Evolutionary conservation across 2,329 filamentous ascomycete species (phyloP).

Genomic region (Didymella pinodella): DNA sequence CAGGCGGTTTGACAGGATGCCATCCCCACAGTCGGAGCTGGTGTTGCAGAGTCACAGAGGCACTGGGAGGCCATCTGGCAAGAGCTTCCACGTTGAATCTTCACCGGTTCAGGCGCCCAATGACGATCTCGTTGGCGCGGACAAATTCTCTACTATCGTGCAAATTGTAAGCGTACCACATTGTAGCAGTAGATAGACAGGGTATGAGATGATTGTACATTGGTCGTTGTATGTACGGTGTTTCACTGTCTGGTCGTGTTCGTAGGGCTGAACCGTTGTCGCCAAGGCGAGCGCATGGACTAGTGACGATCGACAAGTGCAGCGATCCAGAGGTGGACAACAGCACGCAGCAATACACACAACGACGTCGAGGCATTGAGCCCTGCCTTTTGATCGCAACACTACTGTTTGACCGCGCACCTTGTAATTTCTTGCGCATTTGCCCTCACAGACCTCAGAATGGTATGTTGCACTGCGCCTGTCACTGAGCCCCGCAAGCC

Average conservation of each 20-base stretch:
- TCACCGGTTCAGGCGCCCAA: conserved; percentile 18
- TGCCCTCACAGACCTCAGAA: conserved; percentile 16
- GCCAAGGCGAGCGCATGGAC: conserved; percentile 23
- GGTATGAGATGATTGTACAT: not conserved
- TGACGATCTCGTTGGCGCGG: conserved; percentile 1
- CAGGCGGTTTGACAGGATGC: not conserved
- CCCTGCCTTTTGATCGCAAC: not conserved
- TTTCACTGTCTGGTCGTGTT: not conserved
- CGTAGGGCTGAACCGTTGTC: conserved; percentile 6
- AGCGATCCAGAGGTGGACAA: conserved; percentile 8
- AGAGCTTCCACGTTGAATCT: conserved; percentile 16
- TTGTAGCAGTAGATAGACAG: not conserved
- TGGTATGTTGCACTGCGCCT: conserved; percentile 34
- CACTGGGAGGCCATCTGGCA: conserved; percentile 28
- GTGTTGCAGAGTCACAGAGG: not conserved
- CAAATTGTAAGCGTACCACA: not conserved
- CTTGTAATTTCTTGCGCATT: not conserved
- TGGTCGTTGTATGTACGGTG: not conserved
- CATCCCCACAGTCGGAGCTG: not conserved
- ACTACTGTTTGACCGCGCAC: not conserved
- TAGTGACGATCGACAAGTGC: conserved; percentile 22
- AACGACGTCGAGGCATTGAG: not conserved
- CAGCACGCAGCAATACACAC: conserved; percentile 6
- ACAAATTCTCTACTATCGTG: not conserved
- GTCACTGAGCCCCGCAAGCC: conserved; percentile 10